Evolutionary conservation across 352 stramenopile species (phyloP), one percentile per base, ranked within the genome.

Genomic region (Pythium aquatile): DNA sequence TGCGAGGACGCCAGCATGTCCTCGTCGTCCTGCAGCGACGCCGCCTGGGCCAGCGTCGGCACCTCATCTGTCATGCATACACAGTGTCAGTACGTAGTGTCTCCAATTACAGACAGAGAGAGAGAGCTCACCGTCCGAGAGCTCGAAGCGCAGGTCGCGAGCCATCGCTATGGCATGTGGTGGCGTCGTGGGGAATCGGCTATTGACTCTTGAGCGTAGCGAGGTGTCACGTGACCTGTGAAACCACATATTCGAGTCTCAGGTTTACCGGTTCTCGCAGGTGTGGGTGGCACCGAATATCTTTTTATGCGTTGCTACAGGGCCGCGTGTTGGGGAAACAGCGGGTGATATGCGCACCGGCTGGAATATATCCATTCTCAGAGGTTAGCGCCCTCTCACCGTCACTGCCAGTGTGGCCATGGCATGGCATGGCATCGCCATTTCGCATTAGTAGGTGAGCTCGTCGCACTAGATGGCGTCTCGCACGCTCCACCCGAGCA

Each of bases 101-200:
- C 20, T 24, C 20, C 20, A 24, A 24, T 24, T 24, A 24, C 20
- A 24, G 20, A 24, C 20, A 24, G 20, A 24, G 20, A 24, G 20
- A 24, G 20, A 24, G 20, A 29, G 66, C 65, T 17, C 32, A 72
- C 65, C 65, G 32, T 65, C 46, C 8, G 57, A 28, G 6, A 51
- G 58, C 17, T 61, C 35, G 60, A 61, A 61, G 52, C 57, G 64
- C 64, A 66, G 51, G 46, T 62, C 29, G 39, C 49, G 39, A 8
- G 9, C 29, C 49, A 24, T 24, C 1, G 20, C 20, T 24, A 63
- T 64, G 44, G 30, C 39, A 13, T 16, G 30, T 33, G 46, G 46
- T 46, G 39, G 39, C 4, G 10, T 9, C 7, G 39, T 46, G 39
- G 39, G 17, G 39, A 46, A 46, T 20, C 16, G 39, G 1, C 39